Base-by-base conservation (phyloP, 1,139 yeast species). In the Blastobotrys elegans region DNA sequence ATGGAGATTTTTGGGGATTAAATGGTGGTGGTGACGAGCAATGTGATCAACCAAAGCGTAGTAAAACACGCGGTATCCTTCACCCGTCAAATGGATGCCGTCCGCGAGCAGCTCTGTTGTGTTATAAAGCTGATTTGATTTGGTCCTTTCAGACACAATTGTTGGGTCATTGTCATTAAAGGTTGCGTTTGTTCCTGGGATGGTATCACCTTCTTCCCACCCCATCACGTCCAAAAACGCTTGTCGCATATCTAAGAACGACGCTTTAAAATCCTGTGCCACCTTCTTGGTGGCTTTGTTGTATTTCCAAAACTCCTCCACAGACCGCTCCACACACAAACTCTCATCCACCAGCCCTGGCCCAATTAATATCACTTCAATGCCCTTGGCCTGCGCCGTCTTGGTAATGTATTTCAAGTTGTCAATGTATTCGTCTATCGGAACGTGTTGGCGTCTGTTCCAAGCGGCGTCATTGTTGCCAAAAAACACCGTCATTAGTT, bases 81-180 rank as follows among this genome's bases (percentile, higher is more conserved):
- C 60, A 0, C 81, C 79, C 2, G 77, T 72, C 60, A 74, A 82
- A 62, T 87, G 96, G 37, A 87, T 65, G 0, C 95, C 95, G 58
- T 84, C 92, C 8, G 59, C 51, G 11, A 75, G 57, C 8, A 71
- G 52, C 1, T 60, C 62, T 7, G 54, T 53, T 5, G 60, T 56
- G 38, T 53, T 38, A n/a, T n/a, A n/a, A n/a, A n/a, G n/a, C n/a
- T n/a, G n/a, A n/a, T n/a, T n/a, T n/a, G n/a, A n/a, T n/a, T n/a
- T n/a, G n/a, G n/a, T n/a, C n/a, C n/a, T n/a, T n/a, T n/a, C n/a
- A n/a, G n/a, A n/a, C n/a, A n/a, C n/a, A n/a, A n/a, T n/a, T n/a
- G n/a, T n/a, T n/a, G n/a, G n/a, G n/a, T n/a, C n/a, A n/a, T n/a
- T n/a, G n/a, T n/a, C n/a, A n/a, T n/a, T n/a, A n/a, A n/a, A n/a